Conservation (phyloP, 2,329 filamentous ascomycete genomes). For the Salinomyces thailandicus region DNA sequence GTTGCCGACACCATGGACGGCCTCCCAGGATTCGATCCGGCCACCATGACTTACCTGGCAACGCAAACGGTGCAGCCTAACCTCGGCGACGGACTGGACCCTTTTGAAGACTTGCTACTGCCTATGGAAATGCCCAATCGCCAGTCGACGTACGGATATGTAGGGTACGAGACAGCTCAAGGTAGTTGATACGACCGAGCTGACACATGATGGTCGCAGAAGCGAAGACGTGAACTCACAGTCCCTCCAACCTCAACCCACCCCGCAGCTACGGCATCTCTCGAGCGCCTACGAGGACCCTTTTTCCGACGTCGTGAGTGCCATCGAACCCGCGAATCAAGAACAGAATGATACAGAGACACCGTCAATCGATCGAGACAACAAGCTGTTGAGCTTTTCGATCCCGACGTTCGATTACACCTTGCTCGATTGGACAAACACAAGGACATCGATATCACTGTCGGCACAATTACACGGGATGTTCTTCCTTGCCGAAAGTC, state of each 20-base stretch:
- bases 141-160: slow-evolving; percentile 49
- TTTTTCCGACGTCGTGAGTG: slow-evolving; percentile 41
- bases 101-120: slow-evolving; percentile 36
- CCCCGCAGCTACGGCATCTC: slow-evolving; percentile 23
- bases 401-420: slow-evolving; percentile 43
- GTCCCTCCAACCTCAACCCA: slow-evolving; percentile 15
- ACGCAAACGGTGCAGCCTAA: slow-evolving; percentile 47
- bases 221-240: slow-evolving; percentile 22
- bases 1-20: slow-evolving; percentile 19
- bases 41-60: slow-evolving; percentile 48
- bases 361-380: slow-evolving; percentile 52
- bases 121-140: slow-evolving; percentile 48
- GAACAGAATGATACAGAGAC: slow-evolving; percentile 32
- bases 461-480: slow-evolving; percentile 73
- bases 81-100: slow-evolving; percentile 36
- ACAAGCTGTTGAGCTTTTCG: slow-evolving; percentile 45
- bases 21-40: slow-evolving; percentile 21
- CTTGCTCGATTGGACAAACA: slow-evolving; percentile 55
- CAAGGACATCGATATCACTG: slow-evolving; percentile 55
- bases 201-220: slow-evolving; percentile 8
- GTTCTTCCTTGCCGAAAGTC: slow-evolving; percentile 79
- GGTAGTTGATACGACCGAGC: slow-evolving; percentile 4
- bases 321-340: slow-evolving; percentile 36
- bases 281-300: slow-evolving; percentile 39
- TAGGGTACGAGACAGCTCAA: slow-evolving; percentile 38